Conservation (phyloP, 2,329 filamentous ascomycete species). For the Diaporthe sp. region DNA sequence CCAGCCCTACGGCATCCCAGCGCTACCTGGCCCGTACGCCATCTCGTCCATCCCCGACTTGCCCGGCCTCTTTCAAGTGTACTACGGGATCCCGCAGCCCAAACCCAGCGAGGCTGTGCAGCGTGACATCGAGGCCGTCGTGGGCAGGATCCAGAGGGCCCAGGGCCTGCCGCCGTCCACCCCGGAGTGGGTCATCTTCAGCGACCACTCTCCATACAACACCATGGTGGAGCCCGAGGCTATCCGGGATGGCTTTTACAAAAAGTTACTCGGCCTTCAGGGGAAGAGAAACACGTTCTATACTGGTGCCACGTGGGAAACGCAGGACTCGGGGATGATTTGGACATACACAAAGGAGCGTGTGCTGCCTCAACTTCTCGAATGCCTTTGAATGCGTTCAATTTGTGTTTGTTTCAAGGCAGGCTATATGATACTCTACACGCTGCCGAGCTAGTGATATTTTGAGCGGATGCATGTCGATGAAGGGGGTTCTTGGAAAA, state of each 20-base stretch:
- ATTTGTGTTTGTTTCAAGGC: neutral
- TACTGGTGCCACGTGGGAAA: neutral
- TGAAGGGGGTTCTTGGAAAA: too few species aligned
- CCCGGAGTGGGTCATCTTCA: neutral
- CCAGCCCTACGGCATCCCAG: neutral
- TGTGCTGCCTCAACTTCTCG: neutral
- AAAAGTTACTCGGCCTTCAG: neutral
- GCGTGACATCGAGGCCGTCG: neutral
- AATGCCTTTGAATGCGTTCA: neutral
- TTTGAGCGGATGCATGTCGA: neutral
- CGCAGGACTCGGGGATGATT: neutral
- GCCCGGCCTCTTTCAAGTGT: neutral
- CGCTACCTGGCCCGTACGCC: neutral
- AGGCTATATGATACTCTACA: rapidly evolving
- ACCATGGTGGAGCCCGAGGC: neutral
- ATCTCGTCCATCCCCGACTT: neutral
- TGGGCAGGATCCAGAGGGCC: neutral
- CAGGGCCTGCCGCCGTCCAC: neutral
- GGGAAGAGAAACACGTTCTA: neutral
- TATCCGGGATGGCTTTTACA: neutral
- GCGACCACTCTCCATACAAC: constrained; percentile 3
- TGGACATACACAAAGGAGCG: neutral
- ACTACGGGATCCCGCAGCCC: neutral
- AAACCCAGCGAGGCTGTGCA: neutral
- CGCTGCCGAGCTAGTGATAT: rapidly evolving